A percentile compares a stretch with the other conserved stretches of the same genome.
phyloP scores from a whole-genome alignment of 1,139 yeast genomes.

The Eremothecium sinecaudum region DNA sequence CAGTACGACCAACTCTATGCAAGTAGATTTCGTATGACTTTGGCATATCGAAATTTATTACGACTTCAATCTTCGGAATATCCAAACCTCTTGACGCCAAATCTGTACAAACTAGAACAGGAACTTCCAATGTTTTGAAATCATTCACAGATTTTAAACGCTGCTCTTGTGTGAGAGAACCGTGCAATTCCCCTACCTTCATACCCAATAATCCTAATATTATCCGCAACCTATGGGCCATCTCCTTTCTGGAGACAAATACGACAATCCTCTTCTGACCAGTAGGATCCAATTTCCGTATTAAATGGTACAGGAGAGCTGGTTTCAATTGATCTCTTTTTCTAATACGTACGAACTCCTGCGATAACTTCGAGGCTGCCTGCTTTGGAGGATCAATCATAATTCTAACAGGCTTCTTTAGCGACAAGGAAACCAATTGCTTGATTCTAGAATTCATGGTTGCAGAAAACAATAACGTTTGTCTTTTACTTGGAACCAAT shows the following conservation, averaged over 20 bases:
- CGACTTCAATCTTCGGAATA: slow-evolving; percentile 94
- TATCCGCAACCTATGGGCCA: slow-evolving; percentile 79
- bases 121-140: slow-evolving; percentile 73
- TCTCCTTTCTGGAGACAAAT: slow-evolving; percentile 82
- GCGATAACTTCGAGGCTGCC: slow-evolving; percentile 76
- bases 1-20: slow-evolving; percentile 98
- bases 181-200: slow-evolving; percentile 87
- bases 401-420: slow-evolving; percentile 82
- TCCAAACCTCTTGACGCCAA: slow-evolving; percentile 98
- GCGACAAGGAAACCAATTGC: slow-evolving; percentile 74
- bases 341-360: slow-evolving; percentile 90
- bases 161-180: slow-evolving; percentile 90
- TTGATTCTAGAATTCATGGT: slow-evolving; percentile 94
- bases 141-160: slow-evolving; percentile 76
- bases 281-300: slow-evolving; percentile 54
- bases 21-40: slow-evolving; percentile 79
- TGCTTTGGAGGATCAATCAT: slow-evolving; percentile 96
- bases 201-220: slow-evolving; percentile 79
- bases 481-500: slow-evolving; percentile 81
- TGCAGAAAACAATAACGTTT: slow-evolving; percentile 88
- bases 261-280: slow-evolving; percentile 70
- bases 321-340: slow-evolving; percentile 80
- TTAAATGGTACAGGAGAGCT: slow-evolving; percentile 63
- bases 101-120: slow-evolving; percentile 90
- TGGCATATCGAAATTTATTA: slow-evolving; percentile 93